Base-by-base conservation (phyloP, 2,329 filamentous ascomycete species). In the Ascochyta pisi region DNA sequence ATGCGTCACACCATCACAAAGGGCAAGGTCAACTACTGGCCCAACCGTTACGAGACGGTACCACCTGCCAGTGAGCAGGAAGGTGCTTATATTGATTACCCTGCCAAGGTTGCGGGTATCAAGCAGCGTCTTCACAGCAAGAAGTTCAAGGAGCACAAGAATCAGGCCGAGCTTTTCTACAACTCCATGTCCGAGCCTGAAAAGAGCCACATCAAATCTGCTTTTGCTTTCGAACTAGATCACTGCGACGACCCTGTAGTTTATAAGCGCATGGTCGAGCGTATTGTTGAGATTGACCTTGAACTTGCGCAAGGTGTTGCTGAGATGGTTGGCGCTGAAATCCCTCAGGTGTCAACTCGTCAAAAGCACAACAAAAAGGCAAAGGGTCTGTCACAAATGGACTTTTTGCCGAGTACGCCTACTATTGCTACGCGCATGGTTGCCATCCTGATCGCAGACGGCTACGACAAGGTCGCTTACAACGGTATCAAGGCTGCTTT, bases 211-310 rank as follows among this genome's bases (percentile, higher is more conserved):
- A 75, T 89, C 15, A 77, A 79, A 26, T 79, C 78, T 33, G 85
- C 89, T 0, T 81, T 91, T 10, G 79, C 80, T 3, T 92, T 91
- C 67, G 89, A 91, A 75, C 79, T 95, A 1, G 89, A 92, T 68
- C 90, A 94, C 74, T 95, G 91, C 70, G 89, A 94, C 22, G 91
- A 95, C 38, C 84, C 87, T 0, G 74, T 89, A 9, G 90, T 95
- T 0, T 94, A 92, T 73, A 84, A 88, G 59, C 84, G 88, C 26
- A 82, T 93, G 73, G 84, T 84, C 1, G 75, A 86, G 59, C 85
- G 90, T 1, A 79, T 95, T 0, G 81, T 85, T 1, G 89, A 93
- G 34, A 91, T 95, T 48, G 88, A 92, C 54, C 77, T 91, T 0
- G 80, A 78, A 0, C 84, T 95, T 0, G 89, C 91, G 0, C 83